Evolutionary conservation across 2,329 filamentous ascomycete species (phyloP).

Genomic region (Arthrinium puccinioides): DNA sequence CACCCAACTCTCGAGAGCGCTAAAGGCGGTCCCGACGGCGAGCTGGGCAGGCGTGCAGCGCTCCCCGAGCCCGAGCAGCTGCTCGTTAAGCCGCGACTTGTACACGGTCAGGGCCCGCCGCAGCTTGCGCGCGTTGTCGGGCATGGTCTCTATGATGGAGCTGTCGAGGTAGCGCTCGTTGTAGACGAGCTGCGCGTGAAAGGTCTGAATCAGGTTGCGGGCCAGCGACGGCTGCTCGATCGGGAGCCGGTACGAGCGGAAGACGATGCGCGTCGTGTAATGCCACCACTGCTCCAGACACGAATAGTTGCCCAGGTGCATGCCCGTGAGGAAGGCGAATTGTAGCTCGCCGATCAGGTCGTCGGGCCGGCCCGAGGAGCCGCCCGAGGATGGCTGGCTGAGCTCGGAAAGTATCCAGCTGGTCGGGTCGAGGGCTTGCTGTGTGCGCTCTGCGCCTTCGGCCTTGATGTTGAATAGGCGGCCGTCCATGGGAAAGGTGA

Average conservation of each 20-base stretch:
- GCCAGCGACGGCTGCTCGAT: slow-evolving; percentile 35
- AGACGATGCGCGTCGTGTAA: slow-evolving; percentile 41
- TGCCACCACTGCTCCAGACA: slow-evolving; percentile 59
- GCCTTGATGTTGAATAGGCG: slow-evolving; percentile 18
- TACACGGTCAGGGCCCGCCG: slow-evolving; percentile 40
- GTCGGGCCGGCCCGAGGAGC: slow-evolving; percentile 7
- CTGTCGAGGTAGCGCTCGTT: slow-evolving; percentile 40
- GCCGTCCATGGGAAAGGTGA: slow-evolving; percentile 21
- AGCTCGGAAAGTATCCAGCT: slow-evolving; percentile 33
- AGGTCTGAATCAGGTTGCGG: slow-evolving; percentile 36
- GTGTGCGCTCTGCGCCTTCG: slow-evolving; percentile 18
- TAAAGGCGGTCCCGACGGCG: slow-evolving; percentile 40
- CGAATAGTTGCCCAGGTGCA: slow-evolving; percentile 49
- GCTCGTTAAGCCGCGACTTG: slow-evolving; percentile 44
- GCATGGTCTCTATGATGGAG: slow-evolving; percentile 31
- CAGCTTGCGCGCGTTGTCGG: slow-evolving; percentile 25
- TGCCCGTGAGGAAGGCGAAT: slow-evolving; percentile 50
- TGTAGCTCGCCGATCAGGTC: slow-evolving; percentile 54
- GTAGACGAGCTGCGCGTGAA: slow-evolving; percentile 50
- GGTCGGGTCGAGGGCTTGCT: slow-evolving; percentile 31
- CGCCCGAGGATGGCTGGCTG: not conserved
- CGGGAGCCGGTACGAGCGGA: slow-evolving; percentile 41
- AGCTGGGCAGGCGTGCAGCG: slow-evolving; percentile 30
- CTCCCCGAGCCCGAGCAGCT: slow-evolving; percentile 28
- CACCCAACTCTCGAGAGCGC: slow-evolving; percentile 38